Evolutionary conservation across 257 asterid species (phyloP), one percentile per base, ranked within the genome.

Genomic region (Rehmannia glutinosa): DNA sequence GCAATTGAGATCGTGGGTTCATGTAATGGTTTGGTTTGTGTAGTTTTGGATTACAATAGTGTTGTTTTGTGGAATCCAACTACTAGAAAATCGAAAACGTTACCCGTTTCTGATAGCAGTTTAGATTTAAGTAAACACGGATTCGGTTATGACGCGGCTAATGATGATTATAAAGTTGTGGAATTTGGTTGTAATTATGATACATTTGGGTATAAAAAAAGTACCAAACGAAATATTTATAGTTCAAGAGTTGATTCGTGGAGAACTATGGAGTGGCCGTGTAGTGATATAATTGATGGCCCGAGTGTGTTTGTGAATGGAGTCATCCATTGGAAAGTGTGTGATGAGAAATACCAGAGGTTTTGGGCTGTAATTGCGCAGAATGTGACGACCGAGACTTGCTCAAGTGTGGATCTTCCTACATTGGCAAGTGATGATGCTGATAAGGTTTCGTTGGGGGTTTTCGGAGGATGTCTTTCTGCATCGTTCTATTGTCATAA

Each of bases 121-220:
- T 35, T 10, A n/a, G 7, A 23, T 16, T 3, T 45, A 11, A 62
- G 46, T 15, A 8, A 59, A 8, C 71, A 46, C 50, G 86, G 86
- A 3, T 77, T 71, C 39, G 81, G 79, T 11, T 81, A 68, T 42
- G 79, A 77, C 33, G 65, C 10, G 28, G 15, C 6, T 32, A 63
- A 60, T 11, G 71, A 79, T 58, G 82, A 79, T 62, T 78, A 75
- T 27, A 82, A 82, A 50, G 75, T 75, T 12, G 69, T 81, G 33
- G 66, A 70, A 36, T 43, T 61, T 13, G 28, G 39, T 17, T 45
- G 71, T 8, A 6, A 2, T 25, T 3, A 8, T 8, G 19, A 32
- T 41, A 54, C 27, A 13, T 62, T 25, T 3, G 28, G 2, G 35
- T 33, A 12, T 51, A 64, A 56, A 23, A n/a, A n/a, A n/a, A n/a